Percentiles rank a stretch among this genome's conserved stretches.
phyloP scores from a whole-genome alignment of 805 yeast species.

The Sugiyamaella mastotermitis region DNA sequence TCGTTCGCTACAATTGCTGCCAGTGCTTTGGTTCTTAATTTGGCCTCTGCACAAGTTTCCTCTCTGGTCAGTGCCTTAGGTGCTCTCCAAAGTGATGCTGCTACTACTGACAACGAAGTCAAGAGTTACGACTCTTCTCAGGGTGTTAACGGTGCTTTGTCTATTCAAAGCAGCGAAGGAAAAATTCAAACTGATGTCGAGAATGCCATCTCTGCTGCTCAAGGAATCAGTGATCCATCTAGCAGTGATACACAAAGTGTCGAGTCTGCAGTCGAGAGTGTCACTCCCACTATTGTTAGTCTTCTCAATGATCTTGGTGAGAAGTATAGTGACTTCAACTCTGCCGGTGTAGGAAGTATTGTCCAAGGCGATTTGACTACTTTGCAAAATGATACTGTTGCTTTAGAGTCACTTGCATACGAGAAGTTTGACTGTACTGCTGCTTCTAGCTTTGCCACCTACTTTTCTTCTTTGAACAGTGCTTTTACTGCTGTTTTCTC shows the following conservation, averaged over 20 bases:
- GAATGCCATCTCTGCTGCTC: conserved; percentile 10
- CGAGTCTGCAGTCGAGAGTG: conserved; percentile 5
- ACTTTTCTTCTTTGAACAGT: conserved; percentile 9
- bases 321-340: conserved; percentile 22
- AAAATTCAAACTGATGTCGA: conserved; percentile 18
- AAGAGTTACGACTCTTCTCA: conserved; percentile 6
- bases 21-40: background rate
- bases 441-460: conserved; percentile 13
- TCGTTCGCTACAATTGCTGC: background rate
- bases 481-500: conserved; percentile 10
- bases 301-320: conserved; percentile 19
- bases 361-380: conserved; percentile 21
- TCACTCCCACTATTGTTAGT: conserved; percentile 14
- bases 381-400: conserved; percentile 18
- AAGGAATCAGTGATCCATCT: conserved; percentile 11
- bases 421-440: conserved; percentile 15
- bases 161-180: conserved; percentile 24
- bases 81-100: conserved; percentile 11
- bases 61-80: conserved; percentile 12
- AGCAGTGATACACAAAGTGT: conserved; percentile 12
- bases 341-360: conserved; percentile 19
- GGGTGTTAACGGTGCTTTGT: conserved; percentile 27
- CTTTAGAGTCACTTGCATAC: conserved; percentile 16
- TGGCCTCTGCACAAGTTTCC: conserved; percentile 5
- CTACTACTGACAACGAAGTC: conserved; percentile 10